Evolutionary conservation across 129 eudicot genomes (phyloP), one percentile per base, ranked within the genome.

Genomic region (Chrysanthemum makinoi): DNA sequence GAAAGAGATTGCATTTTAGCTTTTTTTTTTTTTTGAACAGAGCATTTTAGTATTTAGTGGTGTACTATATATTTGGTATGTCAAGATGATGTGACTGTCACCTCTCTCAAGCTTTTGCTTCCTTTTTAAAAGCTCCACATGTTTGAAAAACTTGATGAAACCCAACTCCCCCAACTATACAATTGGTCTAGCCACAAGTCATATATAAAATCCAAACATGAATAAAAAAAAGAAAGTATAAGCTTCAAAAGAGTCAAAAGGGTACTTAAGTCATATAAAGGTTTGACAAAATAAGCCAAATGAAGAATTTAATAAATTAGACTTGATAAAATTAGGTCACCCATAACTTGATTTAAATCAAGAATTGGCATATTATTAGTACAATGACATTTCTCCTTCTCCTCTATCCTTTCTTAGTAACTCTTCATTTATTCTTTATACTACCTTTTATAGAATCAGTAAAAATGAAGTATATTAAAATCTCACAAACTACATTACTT

Each of bases 271-370:
- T 81, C 85, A 76, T 65, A 61, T 65, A 18, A 52, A 61, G 72
- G 79, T 78, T 75, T 83, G 87, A 83, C 81, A 79, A 83, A 80
- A 61, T 17, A 78, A 72, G 66, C 81, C 68, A 79, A 55, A 30
- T 61, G 68, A 58, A 70, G 75, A 59, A 71, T 58, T 58, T 65
- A 11, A 69, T 55, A 66, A 80, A 80, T 66, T 61, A 56, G 66
- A 83, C 73, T 72, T 52, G 77, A 77, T 72, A 72, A 72, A 74
- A 77, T 84, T 84, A 84, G 88, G 88, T 84, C 88, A 80, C 83
- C 87, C 67, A 74, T 74, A 84, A 80, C 79, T 77, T 80, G 79
- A 72, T 81, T 81, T 72, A 53, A 48, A 76, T 69, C 79, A 71
- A 76, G 72, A 50, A 59, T 59, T 61, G 85, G 71, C 69, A 61